A percentile compares a stretch with the other conserved stretches of the same genome.
Evolutionary conservation across 306 rosid species (phyloP).

Genomic region (Rosa multiflora): DNA sequence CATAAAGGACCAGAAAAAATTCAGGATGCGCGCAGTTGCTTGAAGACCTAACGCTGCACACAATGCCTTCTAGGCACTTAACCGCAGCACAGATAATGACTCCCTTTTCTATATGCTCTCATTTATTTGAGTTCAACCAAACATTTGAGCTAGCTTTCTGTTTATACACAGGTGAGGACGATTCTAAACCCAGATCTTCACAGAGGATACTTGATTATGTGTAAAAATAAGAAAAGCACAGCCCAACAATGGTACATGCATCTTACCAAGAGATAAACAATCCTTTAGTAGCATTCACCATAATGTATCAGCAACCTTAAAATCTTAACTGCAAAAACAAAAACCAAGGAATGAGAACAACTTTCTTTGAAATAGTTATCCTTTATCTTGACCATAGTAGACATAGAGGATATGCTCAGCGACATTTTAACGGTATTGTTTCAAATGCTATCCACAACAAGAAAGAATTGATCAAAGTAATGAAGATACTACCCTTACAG

Average conservation of each 20-base stretch:
- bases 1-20: background rate
- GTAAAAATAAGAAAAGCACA: slow-evolving; percentile 5
- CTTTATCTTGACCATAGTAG: background rate
- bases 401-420: too few relatives aligned
- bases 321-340: slow-evolving; percentile 24
- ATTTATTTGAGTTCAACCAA: background rate
- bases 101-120: background rate
- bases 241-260: background rate
- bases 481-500: background rate
- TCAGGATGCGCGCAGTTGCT: background rate
- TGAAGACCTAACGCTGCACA: slow-evolving; percentile 3
- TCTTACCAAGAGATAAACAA: slow-evolving; percentile 53
- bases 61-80: background rate
- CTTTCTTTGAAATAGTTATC: too few relatives aligned
- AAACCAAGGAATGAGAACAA: slow-evolving; percentile 9
- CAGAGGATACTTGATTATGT: background rate
- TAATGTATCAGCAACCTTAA: slow-evolving; percentile 15
- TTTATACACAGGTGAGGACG: background rate
- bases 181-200: background rate
- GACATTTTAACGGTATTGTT: too few relatives aligned
- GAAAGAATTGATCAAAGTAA: background rate
- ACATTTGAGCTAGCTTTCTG: background rate
- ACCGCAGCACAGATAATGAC: background rate
- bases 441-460: background rate
- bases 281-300: slow-evolving; percentile 58